These are phyloP conservation scores for Neckera pumila DNA, from an alignment of 225 moss, liverwort and hornwort species.

Conservation along the genomic window DNA sequence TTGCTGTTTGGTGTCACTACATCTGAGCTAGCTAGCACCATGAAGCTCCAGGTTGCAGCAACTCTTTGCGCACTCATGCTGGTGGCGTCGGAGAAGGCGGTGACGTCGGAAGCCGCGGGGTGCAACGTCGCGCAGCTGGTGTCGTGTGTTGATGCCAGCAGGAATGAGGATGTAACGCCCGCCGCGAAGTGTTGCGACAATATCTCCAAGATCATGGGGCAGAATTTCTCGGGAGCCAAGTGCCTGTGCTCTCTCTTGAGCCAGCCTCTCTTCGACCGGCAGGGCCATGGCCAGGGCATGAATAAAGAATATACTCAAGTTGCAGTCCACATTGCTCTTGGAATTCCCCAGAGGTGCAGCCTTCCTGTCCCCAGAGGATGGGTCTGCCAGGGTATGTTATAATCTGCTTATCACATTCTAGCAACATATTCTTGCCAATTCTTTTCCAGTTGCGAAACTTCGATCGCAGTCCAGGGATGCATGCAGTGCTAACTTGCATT, in stretches of 20 bases:
- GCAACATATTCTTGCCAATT: not conserved
- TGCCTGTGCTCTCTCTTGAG: slow-evolving; percentile 9
- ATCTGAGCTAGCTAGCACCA: not conserved
- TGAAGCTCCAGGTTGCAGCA: slow-evolving; percentile 2
- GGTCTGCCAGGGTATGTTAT: not conserved
- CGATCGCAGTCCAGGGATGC: rapidly evolving
- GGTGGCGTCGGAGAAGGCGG: not conserved
- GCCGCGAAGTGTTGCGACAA: not conserved
- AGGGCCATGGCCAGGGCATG: not conserved
- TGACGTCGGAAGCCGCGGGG: not conserved
- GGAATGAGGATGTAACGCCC: not conserved
- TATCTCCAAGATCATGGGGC: not conserved
- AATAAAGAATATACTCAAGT: too few relatives aligned
- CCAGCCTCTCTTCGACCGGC: not conserved
- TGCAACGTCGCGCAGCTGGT: not conserved
- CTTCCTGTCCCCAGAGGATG: not conserved
- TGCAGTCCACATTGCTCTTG: not conserved
- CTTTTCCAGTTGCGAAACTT: too few relatives aligned
- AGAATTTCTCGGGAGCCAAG: not conserved
- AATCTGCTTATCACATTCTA: not conserved
- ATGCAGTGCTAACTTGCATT: not conserved
- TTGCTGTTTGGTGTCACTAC: not conserved
- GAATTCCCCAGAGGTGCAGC: slow-evolving; percentile 1
- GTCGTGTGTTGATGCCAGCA: not conserved
- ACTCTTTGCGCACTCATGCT: slow-evolving; percentile 4